phyloP scores from a whole-genome alignment of 140 eudicot species.

The Oenanthe javanica region DNA sequence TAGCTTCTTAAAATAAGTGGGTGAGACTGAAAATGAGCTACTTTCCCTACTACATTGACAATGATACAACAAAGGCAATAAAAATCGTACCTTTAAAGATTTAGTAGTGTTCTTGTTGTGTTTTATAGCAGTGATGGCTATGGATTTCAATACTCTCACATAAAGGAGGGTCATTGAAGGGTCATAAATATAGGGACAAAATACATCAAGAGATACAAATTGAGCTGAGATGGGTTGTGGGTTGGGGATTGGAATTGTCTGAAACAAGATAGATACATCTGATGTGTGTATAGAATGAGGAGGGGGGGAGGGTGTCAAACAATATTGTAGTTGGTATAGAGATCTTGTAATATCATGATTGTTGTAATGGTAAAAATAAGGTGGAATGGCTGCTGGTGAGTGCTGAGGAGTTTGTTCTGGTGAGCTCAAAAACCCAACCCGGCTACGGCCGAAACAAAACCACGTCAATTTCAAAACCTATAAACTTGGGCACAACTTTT shows the following conservation, averaged over 20 bases:
- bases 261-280: not conserved
- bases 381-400: not conserved
- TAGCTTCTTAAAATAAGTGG: conserved; percentile 29
- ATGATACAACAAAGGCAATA: conserved; percentile 27
- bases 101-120: not conserved
- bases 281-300: not conserved
- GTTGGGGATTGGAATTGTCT: not conserved
- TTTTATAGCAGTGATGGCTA: conserved; percentile 20
- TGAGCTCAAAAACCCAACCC: conserved; percentile 7
- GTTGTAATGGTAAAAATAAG: no score
- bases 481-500: not conserved
- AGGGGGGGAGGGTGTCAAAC: not conserved
- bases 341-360: not conserved
- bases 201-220: conserved; percentile 1
- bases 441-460: conserved; percentile 5
- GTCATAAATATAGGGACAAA: not conserved
- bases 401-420: not conserved
- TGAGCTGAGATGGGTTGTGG: not conserved
- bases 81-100: conserved; percentile 33
- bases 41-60: conserved; percentile 9
- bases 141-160: conserved; percentile 42
- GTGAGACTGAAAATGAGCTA: conserved; percentile 4
- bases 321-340: not conserved
- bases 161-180: conserved; percentile 56
- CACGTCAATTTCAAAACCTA: conserved; percentile 3